phyloP scores from a whole-genome alignment of 331 rosid genomes.

The Cydonia oblonga region DNA sequence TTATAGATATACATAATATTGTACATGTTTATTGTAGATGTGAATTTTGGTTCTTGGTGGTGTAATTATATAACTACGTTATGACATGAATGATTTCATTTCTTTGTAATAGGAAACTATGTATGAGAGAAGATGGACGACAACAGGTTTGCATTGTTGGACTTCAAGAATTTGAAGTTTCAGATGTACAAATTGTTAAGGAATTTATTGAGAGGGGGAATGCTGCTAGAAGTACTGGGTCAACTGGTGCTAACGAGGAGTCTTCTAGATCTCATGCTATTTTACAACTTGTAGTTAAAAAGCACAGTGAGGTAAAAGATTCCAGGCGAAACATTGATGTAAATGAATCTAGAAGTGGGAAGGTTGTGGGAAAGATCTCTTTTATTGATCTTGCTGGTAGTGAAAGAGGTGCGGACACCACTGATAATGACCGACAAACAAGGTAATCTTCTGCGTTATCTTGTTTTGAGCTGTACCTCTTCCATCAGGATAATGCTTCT shows the following conservation, averaged over 20 bases:
- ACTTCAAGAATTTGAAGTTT: conserved; percentile 97
- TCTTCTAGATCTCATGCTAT: conserved; percentile 98
- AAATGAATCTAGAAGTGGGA: conserved; percentile 71
- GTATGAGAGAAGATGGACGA: conserved; percentile 95
- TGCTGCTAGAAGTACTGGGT: conserved; percentile 94
- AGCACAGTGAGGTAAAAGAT: conserved; percentile 73
- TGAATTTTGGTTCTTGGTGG: conserved; percentile 4
- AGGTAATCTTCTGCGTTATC: conserved; percentile 27
- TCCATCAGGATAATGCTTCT: neutral
- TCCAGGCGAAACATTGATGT: conserved; percentile 64
- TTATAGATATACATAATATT: neutral
- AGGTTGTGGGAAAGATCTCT: conserved; percentile 89
- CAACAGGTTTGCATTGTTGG: conserved; percentile 99
- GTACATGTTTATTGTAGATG: conserved; percentile 5
- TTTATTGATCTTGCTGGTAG: conserved; percentile 98
- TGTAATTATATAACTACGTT: neutral
- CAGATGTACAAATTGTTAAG: conserved; percentile 80
- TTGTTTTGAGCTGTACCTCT: neutral
- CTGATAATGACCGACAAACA: conserved; percentile 96
- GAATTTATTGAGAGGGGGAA: conserved; percentile 89
- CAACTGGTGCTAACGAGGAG: conserved; percentile 99
- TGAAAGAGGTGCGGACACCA: conserved; percentile 99
- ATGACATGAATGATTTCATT: conserved; percentile 19
- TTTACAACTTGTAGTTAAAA: conserved; percentile 75
- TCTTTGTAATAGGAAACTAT: conserved; percentile 60